Base-by-base conservation (phyloP, 2,329 filamentous ascomycete species). In the Colletotrichum sp. region DNA sequence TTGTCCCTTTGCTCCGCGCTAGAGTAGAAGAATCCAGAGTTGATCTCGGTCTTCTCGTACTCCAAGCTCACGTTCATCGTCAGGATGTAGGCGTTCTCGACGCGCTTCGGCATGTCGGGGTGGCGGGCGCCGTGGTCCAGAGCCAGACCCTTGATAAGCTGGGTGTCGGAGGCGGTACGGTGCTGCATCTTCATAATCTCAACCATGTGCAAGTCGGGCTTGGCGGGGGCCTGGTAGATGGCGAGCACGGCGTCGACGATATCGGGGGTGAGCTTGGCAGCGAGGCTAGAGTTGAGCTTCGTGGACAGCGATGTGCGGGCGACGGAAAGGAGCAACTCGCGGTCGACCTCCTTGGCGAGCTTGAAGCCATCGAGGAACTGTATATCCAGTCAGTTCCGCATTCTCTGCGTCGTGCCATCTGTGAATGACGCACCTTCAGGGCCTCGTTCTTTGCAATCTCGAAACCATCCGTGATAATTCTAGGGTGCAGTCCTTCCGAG, bases 111-210 rank as follows among this genome's bases (percentile, higher is more conserved):
- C 97, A 99, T 99, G 83, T 99, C 97, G 5, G 97, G 97, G 86
- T 99, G 97, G 82, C 97, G 92, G 15, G 97, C 96, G 79, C 97
- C 97, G 85, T 99, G 97, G 82, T 99, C 97, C 76, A 99, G 89
- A 12, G 95, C 97, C 74, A 99, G 90, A 76, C 97, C 97, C 78
- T 94, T 93, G 85, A 99, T 98, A 75, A 99, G 92, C 86, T 98
- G 96, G 73, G 97, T 99, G 85, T 99, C 97, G 36, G 97, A 95
- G 75, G 96, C 96, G 68, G 95, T 96, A 80, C 96, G 94, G 88
- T 99, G 97, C 88, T 99, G 97, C 96, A 99, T 98, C 85, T 98
- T 98, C 97, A 99, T 99, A 81, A 99, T 98, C 87, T 99, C 97
- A 79, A 99, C 91, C 97, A 99, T 99, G 89, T 98, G 96, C 82